Conservation (phyloP, 805 yeast species). For the Wickerhamiella qilinensis region DNA sequence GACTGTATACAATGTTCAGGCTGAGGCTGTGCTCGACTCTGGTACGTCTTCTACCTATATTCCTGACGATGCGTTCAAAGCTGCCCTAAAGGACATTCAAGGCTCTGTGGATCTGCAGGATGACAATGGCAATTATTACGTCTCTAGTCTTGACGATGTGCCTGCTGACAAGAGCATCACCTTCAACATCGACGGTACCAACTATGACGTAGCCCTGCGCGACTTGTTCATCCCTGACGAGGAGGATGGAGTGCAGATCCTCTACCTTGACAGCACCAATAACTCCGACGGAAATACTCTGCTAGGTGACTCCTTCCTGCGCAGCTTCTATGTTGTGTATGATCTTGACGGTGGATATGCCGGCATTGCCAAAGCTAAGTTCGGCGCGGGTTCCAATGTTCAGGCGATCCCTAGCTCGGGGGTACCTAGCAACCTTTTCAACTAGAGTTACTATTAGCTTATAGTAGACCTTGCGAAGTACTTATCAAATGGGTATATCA, state of each 20-base stretch:
- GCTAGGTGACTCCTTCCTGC: constrained; percentile 46
- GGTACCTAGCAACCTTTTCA: no score
- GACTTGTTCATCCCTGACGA: background rate
- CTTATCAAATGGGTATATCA: no score
- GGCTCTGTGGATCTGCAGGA: background rate
- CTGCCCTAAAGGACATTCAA: constrained; percentile 6
- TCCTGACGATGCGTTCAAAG: constrained; percentile 19
- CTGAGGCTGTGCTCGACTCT: constrained; percentile 27
- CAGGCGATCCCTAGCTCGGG: background rate
- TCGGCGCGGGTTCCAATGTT: background rate
- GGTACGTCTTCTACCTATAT: constrained; percentile 33
- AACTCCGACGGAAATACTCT: background rate
- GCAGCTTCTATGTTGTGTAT: constrained; percentile 48
- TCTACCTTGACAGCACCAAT: background rate
- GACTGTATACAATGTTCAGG: constrained; percentile 3
- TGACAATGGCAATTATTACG: background rate
- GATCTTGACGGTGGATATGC: constrained; percentile 41
- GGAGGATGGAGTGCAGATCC: background rate
- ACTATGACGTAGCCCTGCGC: background rate
- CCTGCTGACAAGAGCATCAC: background rate
- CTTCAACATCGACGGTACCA: background rate
- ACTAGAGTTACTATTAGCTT: no score
- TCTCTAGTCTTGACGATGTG: background rate
- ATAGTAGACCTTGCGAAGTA: no score
- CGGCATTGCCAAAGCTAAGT: constrained; percentile 36